Evolutionary conservation across 805 yeast genomes (phyloP), one percentile per base, ranked within the genome.

Genomic region (Jamesozyma piceae): DNA sequence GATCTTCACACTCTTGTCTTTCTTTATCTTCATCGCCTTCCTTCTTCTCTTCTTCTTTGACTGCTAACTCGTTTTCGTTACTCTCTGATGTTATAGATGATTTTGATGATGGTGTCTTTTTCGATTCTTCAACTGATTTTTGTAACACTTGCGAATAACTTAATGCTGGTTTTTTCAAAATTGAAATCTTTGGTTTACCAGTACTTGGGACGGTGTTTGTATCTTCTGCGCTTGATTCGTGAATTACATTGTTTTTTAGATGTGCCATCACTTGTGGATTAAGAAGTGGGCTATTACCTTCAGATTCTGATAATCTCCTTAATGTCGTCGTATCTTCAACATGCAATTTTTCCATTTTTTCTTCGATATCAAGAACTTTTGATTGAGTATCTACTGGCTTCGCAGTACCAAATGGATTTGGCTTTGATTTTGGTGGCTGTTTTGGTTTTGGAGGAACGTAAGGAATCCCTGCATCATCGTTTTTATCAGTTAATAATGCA

Each of bases 391-490:
- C 95, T 5, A 86, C 90, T 1, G 95, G 95, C 62, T 77, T 83
- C 1, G 95, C 95, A 4, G 74, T 66, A 0, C 95, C 95, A 66
- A 87, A 86, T 4, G 95, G 92, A 56, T 78, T 83, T 0, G 73
- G 48, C 51, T 74, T 79, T 3, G 67, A 57, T 52, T 65, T 51
- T 4, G 51, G 58, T n/a, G 41, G 48, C 13, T 38, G 43, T 36
- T 50, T 56, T 4, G 62, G 54, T 52, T 65, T 51, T 4, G 51
- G 58, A 15, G 41, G 48, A 14, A 39, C 43, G 36, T 50, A 57
- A 3, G 62, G 54, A 38, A 38, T 52, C 6, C 53, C 39, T 6
- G 64, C 54, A 37, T 55, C 54, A 32, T 53, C 57, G 30, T 42
- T 43, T 18, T 56, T 53, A 31, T 55, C 55, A 3, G 48, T 62